Conservation (phyloP, 1,284 basidiomycete species). For the Apiotrichum porosum region DNA sequence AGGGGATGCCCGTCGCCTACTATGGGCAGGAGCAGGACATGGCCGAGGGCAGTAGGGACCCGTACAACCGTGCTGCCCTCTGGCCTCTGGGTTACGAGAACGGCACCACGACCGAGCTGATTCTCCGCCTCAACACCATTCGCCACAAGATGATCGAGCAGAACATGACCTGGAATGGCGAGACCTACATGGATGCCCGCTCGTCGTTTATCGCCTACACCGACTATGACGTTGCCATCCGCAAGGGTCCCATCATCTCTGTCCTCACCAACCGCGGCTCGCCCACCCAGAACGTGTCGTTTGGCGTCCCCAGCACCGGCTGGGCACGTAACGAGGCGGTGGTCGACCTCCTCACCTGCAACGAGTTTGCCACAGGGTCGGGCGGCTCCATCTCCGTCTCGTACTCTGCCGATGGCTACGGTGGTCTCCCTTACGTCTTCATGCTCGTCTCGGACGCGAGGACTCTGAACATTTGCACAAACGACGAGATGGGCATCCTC, state of each 20-base stretch:
- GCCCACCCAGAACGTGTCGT: conserved; percentile 26
- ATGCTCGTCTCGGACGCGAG: conserved; percentile 8
- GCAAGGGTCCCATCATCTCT: conserved; percentile 65
- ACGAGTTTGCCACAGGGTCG: conserved; percentile 33
- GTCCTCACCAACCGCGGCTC: conserved; percentile 61
- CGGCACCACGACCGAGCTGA: conserved; percentile 58
- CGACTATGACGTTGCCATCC: conserved; percentile 60
- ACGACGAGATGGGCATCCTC: conserved; percentile 11
- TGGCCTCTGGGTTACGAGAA: conserved; percentile 59
- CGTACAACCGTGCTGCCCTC: conserved; percentile 69
- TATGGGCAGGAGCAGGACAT: conserved; percentile 67
- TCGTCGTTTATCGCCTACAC: conserved; percentile 59
- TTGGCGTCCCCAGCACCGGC: conserved; percentile 36
- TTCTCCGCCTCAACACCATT: conserved; percentile 63
- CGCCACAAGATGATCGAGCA: conserved; percentile 62
- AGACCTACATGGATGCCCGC: conserved; percentile 57
- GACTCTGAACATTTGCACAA: conserved; percentile 7
- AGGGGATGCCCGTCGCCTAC: conserved; percentile 68
- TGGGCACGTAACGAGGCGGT: conserved; percentile 37
- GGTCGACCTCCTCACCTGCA: conserved; percentile 45
- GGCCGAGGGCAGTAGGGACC: conserved; percentile 56
- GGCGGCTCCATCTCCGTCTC: conserved; percentile 40
- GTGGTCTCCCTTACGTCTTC: conserved; percentile 44
- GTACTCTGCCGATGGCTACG: conserved; percentile 37
- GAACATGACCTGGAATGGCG: conserved; percentile 40